These are phyloP conservation scores for Conoideocrella luteorostrata DNA, from an alignment of 2,329 filamentous ascomycete genomes.

Conservation along the genomic window DNA sequence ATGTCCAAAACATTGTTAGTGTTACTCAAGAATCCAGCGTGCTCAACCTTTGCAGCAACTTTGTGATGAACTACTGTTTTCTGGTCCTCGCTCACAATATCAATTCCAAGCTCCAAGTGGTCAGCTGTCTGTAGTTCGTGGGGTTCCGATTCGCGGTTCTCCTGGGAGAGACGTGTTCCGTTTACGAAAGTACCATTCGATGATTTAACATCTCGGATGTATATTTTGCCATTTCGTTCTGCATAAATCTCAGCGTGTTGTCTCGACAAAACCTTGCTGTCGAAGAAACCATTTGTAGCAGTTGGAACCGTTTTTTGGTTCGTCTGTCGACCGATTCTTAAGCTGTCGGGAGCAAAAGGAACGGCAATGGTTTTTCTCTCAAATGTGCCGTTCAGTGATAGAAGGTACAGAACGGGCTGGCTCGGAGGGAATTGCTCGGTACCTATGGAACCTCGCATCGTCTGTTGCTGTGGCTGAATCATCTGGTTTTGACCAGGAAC, in stretches of 20 bases:
- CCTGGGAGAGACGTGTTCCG: constrained; percentile 77
- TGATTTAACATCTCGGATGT: constrained; percentile 95
- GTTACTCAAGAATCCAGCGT: constrained; percentile 75
- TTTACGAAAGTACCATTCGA: constrained; percentile 99
- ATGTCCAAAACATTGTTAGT: constrained; percentile 76
- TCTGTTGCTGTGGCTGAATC: constrained; percentile 38
- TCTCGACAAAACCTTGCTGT: constrained; percentile 93
- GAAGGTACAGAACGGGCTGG: constrained; percentile 74
- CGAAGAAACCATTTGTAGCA: constrained; percentile 87
- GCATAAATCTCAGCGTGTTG: constrained; percentile 97
- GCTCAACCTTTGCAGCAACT: constrained; percentile 92
- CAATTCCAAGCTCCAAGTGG: constrained; percentile 89
- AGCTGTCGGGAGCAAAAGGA: constrained; percentile 85
- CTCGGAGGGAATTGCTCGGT: constrained; percentile 55
- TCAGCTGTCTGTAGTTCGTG: constrained; percentile 89
- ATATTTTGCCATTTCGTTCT: constrained; percentile 77
- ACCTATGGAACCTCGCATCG: constrained; percentile 51
- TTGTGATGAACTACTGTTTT: constrained; percentile 99
- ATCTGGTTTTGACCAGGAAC: constrained; percentile 27
- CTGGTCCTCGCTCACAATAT: constrained; percentile 97
- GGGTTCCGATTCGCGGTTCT: constrained; percentile 93
- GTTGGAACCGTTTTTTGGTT: constrained; percentile 95
- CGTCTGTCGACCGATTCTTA: constrained; percentile 92
- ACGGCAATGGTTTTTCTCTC: constrained; percentile 95
- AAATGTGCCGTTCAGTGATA: constrained; percentile 93